Base-by-base conservation (phyloP, 345 rosid species). In the Brassica cretica region DNA sequence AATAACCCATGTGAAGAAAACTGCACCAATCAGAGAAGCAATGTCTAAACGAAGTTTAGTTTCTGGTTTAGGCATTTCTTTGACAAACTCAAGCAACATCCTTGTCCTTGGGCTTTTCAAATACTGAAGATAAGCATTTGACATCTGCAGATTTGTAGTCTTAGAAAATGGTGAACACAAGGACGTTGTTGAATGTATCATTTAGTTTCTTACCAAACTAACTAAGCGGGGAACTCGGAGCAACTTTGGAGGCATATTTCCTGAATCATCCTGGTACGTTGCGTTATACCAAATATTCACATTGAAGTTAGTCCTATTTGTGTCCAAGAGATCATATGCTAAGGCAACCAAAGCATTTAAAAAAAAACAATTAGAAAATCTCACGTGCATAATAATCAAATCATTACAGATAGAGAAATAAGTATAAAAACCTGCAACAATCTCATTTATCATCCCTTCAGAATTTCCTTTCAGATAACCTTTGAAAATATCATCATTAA, bases 281-380 rank as follows among this genome's bases (percentile, higher is more conserved):
- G 93, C 85, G 82, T 94, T 94, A 84, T 89, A 94, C 98, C 98
- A 89, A 61, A 92, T 78, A 80, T 71, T 87, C 80, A 88, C 87
- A 60, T 91, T 91, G 75, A 87, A 91, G 68, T 72, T 88, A 56
- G 21, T 87, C 16, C 18, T 67, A 67, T 87, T 51, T 27, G 98
- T 86, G 82, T 94, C 85, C 78, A 87, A 81, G 82, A 92, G 84
- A 88, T 94, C 98, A 75, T 91, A 94, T 32, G 87, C 98, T 94
- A 85, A 68, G 25, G 71, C 68, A 85, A 46, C 64, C 66, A 62
- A 62, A 62, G 66, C 5, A 80, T 74, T 64, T 27, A 27, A 27
- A 39, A 39, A 78, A 60, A 70, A 33, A 64, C 33, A 39, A n/a
- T 74, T 55, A 73, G 29, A 21, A 58, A 29, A 60, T 72, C 11